These are phyloP conservation scores for Nicotiana paniculata DNA, from an alignment of 257 asterid genomes.

Conservation along the genomic window DNA sequence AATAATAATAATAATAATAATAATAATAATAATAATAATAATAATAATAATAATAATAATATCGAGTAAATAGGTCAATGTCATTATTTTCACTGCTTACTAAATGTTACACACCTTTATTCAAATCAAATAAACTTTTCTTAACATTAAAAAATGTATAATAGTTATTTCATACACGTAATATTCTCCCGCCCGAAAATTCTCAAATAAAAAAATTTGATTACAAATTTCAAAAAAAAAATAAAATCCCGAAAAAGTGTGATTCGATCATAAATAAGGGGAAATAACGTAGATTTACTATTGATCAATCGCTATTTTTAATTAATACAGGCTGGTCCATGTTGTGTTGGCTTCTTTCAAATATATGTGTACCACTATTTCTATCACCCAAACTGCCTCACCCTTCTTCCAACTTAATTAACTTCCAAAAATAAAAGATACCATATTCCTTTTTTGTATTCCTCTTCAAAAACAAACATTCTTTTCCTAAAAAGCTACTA, in stretches of 20 bases:
- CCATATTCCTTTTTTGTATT: neutral
- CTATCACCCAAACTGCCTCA: neutral
- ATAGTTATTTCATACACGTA: too few relatives aligned
- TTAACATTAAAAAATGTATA: too few relatives aligned
- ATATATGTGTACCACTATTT: constrained; percentile 15
- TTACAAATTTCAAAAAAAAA: too few relatives aligned
- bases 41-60: too few relatives aligned
- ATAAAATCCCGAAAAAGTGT: neutral
- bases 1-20: too few relatives aligned
- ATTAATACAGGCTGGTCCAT: constrained; percentile 8
- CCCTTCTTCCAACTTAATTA: neutral
- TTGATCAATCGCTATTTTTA: neutral
- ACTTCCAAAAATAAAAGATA: neutral
- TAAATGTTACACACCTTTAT: too few relatives aligned
- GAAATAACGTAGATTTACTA: neutral
- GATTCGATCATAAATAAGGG: neutral
- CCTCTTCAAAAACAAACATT: neutral
- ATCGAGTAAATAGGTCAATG: too few relatives aligned
- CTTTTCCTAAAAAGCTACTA: neutral
- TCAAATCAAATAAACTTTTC: too few relatives aligned
- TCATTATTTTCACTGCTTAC: too few relatives aligned
- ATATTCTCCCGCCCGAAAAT: too few relatives aligned
- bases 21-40: too few relatives aligned
- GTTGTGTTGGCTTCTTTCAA: neutral
- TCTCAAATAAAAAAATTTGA: too few relatives aligned